Percentiles rank a stretch among this genome's conserved stretches.
These are phyloP conservation scores for Agaricus subrufescens DNA, from an alignment of 768 basidiomycete species.

Conservation along the genomic window DNA sequence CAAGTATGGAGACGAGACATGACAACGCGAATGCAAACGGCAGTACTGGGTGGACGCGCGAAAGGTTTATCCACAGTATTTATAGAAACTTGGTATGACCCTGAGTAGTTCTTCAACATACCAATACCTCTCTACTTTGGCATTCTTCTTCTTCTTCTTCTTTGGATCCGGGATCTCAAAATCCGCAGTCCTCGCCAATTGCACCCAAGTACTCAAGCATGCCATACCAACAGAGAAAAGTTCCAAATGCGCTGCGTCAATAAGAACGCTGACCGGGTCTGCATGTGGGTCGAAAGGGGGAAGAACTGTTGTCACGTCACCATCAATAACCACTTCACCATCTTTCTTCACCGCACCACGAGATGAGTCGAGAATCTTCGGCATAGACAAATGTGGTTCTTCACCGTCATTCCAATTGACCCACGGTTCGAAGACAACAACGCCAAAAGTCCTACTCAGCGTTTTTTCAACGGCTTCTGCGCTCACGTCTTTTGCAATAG, in stretches of 20 bases:
- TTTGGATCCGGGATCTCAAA: constrained; percentile 18
- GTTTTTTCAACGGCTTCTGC: constrained; percentile 32
- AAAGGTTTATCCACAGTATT: constrained; percentile 8
- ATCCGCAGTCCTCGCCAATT: constrained; percentile 41
- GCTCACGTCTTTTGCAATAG: constrained; percentile 14
- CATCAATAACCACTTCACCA: constrained; percentile 9
- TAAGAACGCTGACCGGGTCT: constrained; percentile 57
- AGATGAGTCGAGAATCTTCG: constrained; percentile 32
- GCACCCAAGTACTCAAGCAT: constrained; percentile 63
- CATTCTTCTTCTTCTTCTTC: constrained; percentile 34
- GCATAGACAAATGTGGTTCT: constrained; percentile 25
- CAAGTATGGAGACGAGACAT: too few relatives aligned
- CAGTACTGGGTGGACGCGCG: constrained; percentile 5
- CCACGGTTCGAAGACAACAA: constrained; percentile 37
- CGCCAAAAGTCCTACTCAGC: constrained; percentile 30
- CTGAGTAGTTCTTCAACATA: constrained; percentile 37
- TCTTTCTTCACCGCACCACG: constrained; percentile 21
- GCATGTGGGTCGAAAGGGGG: constrained; percentile 45
- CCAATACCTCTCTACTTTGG: constrained; percentile 35
- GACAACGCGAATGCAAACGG: background rate
- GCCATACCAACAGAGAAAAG: constrained; percentile 51
- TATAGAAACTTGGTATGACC: constrained; percentile 35
- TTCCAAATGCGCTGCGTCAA: constrained; percentile 40
- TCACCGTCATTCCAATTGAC: constrained; percentile 36
- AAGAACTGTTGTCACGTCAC: constrained; percentile 15